These are phyloP conservation scores for Trifolium dubium DNA, from an alignment of 306 rosid genomes.

Conservation along the genomic window DNA sequence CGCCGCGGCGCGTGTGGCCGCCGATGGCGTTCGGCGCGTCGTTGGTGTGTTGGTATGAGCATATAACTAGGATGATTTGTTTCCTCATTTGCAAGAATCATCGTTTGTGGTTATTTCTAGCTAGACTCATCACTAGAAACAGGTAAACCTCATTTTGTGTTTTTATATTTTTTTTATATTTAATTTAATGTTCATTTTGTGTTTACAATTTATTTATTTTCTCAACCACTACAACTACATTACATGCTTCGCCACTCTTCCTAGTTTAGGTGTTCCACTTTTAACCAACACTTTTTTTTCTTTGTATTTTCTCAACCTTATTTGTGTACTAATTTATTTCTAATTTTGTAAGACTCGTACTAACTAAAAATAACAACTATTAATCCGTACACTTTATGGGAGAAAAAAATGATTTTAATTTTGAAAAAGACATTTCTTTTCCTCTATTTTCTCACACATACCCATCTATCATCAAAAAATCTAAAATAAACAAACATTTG, in stretches of 20 bases:
- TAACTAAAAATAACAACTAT: too few relatives aligned
- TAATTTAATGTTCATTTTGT: too few relatives aligned
- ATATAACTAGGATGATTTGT: slow-evolving; percentile 79
- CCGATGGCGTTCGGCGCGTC: slow-evolving; percentile 76
- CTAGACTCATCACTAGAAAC: slow-evolving; percentile 81
- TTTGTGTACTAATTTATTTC: background rate
- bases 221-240: background rate
- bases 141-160: slow-evolving; percentile 52
- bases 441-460: background rate
- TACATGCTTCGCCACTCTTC: background rate
- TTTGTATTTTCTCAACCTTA: too few relatives aligned
- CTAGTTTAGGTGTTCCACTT: slow-evolving; percentile 35
- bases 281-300: slow-evolving; percentile 26
- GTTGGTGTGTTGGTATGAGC: slow-evolving; percentile 92
- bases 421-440: background rate
- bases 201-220: background rate
- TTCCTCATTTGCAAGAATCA: slow-evolving; percentile 90
- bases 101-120: slow-evolving; percentile 76
- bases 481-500: background rate
- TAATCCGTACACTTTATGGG: background rate
- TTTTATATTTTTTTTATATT: background rate
- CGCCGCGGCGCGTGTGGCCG: slow-evolving; percentile 96
- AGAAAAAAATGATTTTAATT: background rate
- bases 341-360: background rate
- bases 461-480: too few relatives aligned